These are phyloP conservation scores for Inonotus hispidus DNA, from an alignment of 1,284 basidiomycete species.

Conservation along the genomic window DNA sequence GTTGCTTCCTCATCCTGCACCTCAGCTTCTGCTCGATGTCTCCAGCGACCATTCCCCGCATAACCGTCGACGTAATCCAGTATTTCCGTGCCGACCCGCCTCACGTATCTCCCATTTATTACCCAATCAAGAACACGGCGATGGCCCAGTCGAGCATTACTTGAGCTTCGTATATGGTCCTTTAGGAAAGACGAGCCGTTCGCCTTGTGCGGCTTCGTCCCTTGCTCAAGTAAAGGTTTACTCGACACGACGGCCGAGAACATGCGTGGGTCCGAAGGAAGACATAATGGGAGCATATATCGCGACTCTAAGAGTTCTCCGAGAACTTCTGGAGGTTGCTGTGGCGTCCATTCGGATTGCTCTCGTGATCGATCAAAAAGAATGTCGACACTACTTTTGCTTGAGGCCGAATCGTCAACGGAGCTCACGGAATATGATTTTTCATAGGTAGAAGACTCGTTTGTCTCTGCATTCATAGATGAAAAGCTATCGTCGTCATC, in stretches of 20 bases:
- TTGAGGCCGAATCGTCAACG: conserved; percentile 28
- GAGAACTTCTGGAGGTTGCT: conserved; percentile 70
- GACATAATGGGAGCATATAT: conserved; percentile 84
- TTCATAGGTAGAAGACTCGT: conserved; percentile 29
- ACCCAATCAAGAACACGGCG: conserved; percentile 51
- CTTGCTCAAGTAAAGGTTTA: conserved; percentile 27
- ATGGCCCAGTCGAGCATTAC: conserved; percentile 30
- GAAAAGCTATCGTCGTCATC: conserved; percentile 50
- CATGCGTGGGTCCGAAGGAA: conserved; percentile 75
- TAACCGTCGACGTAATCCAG: conserved; percentile 70
- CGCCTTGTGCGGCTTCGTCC: background rate
- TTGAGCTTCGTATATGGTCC: conserved; percentile 34
- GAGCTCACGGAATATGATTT: conserved; percentile 24
- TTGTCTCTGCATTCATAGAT: conserved; percentile 31
- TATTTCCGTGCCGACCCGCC: conserved; percentile 52
- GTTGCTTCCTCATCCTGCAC: conserved; percentile 36
- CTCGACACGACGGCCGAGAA: conserved; percentile 66
- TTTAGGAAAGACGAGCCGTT: background rate
- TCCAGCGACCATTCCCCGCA: conserved; percentile 55
- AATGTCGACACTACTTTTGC: conserved; percentile 63
- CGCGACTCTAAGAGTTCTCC: conserved; percentile 88
- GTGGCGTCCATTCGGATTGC: conserved; percentile 69
- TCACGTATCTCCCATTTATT: conserved; percentile 49
- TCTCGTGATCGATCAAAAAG: conserved; percentile 69
- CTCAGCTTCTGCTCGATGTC: conserved; percentile 25